These are phyloP conservation scores for Sphaerulina musiva DNA, from an alignment of 2,329 filamentous ascomycete genomes.

Conservation along the genomic window DNA sequence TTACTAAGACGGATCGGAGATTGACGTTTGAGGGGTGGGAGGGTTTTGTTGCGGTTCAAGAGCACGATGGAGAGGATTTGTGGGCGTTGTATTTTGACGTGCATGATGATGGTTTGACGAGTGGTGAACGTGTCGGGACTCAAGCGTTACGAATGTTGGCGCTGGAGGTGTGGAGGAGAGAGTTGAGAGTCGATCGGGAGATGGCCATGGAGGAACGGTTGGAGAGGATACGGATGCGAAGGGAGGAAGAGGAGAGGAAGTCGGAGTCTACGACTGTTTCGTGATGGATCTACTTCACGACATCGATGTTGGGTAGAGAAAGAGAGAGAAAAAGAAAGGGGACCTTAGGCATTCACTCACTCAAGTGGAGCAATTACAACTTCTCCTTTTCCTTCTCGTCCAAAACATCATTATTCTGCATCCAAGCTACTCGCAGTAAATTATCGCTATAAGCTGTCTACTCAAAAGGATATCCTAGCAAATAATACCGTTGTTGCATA, in stretches of 20 bases:
- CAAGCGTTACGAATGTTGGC: conserved; percentile 29
- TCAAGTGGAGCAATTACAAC: background rate
- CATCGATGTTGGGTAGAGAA: background rate
- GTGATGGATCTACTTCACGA: no score
- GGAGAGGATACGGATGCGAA: conserved; percentile 22
- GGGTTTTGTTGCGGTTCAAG: conserved; percentile 52
- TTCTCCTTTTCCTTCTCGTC: background rate
- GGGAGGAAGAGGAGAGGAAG: conserved; percentile 11
- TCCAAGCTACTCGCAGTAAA: no score
- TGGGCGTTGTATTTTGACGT: conserved; percentile 51
- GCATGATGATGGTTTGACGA: conserved; percentile 41
- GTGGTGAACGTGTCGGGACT: conserved; percentile 22
- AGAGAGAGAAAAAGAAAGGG: no score
- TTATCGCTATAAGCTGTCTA: no score
- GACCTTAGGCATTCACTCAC: background rate
- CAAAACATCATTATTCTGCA: no score
- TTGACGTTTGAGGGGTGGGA: conserved; percentile 52
- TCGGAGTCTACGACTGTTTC: conserved; percentile 12
- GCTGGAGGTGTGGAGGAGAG: conserved; percentile 30
- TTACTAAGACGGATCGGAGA: conserved; percentile 59
- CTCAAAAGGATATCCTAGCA: no score
- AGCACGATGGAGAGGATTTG: conserved; percentile 29
- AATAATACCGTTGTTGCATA: no score
- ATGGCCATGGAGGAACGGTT: conserved; percentile 25
- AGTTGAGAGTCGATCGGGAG: conserved; percentile 24